These are phyloP conservation scores for Pichia insulana DNA, from an alignment of 805 yeast genomes.

Conservation along the genomic window DNA sequence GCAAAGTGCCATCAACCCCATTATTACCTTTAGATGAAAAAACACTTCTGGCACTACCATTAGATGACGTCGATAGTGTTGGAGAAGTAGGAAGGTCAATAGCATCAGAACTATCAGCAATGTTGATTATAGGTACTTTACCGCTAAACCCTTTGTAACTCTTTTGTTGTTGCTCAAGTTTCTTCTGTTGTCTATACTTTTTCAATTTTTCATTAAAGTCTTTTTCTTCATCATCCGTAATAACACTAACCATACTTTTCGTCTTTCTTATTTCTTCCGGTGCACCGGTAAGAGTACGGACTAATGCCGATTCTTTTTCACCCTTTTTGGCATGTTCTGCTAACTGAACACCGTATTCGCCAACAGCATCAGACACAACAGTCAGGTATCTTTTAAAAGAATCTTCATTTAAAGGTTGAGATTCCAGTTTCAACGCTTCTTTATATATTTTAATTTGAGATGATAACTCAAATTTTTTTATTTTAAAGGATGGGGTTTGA, in stretches of 20 bases:
- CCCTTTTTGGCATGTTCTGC: slow-evolving; percentile 31
- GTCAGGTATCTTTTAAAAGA: slow-evolving; percentile 25
- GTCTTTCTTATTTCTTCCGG: slow-evolving; percentile 24
- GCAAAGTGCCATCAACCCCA: no score
- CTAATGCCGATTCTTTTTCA: slow-evolving; percentile 32
- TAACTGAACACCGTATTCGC: slow-evolving; percentile 26
- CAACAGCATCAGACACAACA: slow-evolving; percentile 26
- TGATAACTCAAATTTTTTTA: slow-evolving; percentile 18
- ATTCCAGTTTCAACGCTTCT: slow-evolving; percentile 17
- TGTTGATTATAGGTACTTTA: slow-evolving; percentile 13
- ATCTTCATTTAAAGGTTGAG: slow-evolving; percentile 18
- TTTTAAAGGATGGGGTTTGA: slow-evolving; percentile 13
- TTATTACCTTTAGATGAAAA: no score
- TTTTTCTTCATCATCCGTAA: slow-evolving; percentile 6
- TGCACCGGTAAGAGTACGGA: slow-evolving; percentile 35
- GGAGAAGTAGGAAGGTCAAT: no score
- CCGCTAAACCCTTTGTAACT: not conserved
- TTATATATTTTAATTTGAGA: slow-evolving; percentile 22
- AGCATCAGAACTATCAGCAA: slow-evolving; percentile 3
- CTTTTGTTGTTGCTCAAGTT: slow-evolving; percentile 1
- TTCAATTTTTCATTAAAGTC: slow-evolving; percentile 10
- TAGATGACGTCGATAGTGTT: no score
- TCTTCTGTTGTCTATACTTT: slow-evolving; percentile 5
- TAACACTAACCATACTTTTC: slow-evolving; percentile 26
- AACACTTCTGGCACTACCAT: no score